phyloP scores from a whole-genome alignment of 106 monocot species.

The Dendrobium huoshanense region DNA sequence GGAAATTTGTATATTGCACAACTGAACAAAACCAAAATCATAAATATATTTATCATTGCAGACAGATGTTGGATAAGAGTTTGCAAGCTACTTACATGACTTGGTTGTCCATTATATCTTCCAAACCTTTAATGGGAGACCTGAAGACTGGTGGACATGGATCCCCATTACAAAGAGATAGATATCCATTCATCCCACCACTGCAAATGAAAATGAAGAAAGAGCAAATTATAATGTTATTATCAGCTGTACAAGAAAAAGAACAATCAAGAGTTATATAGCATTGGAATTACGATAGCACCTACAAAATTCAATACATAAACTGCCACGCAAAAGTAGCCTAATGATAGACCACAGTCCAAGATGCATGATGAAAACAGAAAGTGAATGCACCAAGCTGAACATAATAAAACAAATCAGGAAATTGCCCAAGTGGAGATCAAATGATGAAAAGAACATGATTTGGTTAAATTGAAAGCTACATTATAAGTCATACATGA shows the following conservation, averaged over 20 bases:
- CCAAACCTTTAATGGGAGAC: slow-evolving; percentile 80
- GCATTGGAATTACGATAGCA: not conserved
- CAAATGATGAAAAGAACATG: too few relatives aligned
- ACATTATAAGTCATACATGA: too few relatives aligned
- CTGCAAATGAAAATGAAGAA: slow-evolving; percentile 37
- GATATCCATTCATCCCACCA: slow-evolving; percentile 93
- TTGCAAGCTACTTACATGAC: slow-evolving; percentile 61
- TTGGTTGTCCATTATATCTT: slow-evolving; percentile 94
- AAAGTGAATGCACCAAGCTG: not conserved
- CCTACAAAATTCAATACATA: not conserved
- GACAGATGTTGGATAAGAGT: not conserved
- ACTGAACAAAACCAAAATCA: slow-evolving; percentile 36
- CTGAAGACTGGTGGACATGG: slow-evolving; percentile 95
- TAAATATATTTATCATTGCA: slow-evolving; percentile 7
- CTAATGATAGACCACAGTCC: not conserved
- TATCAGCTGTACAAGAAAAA: not conserved
- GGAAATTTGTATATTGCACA: slow-evolving; percentile 89
- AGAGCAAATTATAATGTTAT: not conserved
- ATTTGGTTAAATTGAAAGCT: too few relatives aligned
- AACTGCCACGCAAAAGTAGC: not conserved
- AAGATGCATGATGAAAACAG: not conserved
- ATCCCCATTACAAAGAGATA: slow-evolving; percentile 82
- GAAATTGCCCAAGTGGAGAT: not conserved
- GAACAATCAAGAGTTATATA: not conserved
- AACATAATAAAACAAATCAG: not conserved